phyloP scores from a whole-genome alignment of 768 basidiomycete species.

The Pulveroboletus ravenelii region DNA sequence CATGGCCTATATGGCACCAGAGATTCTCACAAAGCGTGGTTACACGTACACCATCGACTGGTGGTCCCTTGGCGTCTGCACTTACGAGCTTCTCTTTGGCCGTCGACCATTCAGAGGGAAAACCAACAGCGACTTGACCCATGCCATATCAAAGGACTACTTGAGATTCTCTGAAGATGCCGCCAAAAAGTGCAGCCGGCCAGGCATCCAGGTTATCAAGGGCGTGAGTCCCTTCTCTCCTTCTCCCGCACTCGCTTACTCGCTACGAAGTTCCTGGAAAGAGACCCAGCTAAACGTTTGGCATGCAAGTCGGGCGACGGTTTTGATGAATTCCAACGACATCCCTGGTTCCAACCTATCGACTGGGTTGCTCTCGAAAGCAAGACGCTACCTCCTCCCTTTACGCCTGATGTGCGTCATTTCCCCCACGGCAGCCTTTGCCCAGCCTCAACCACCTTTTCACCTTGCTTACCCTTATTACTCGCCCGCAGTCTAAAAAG shows the following conservation, averaged over 20 bases:
- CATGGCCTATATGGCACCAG: conserved; percentile 98
- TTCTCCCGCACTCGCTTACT: conserved; percentile 12
- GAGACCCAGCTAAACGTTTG: conserved; percentile 75
- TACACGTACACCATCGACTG: conserved; percentile 94
- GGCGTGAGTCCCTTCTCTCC: conserved; percentile 49
- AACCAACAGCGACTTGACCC: conserved; percentile 88
- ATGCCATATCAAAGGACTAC: conserved; percentile 85
- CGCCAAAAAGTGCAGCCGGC: conserved; percentile 67
- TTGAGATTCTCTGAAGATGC: conserved; percentile 90
- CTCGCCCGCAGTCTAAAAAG: conserved; percentile 78
- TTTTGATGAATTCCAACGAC: conserved; percentile 68
- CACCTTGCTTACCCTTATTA: conserved; percentile 1
- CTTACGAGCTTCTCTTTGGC: conserved; percentile 89
- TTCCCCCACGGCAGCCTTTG: background rate
- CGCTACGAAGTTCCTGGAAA: conserved; percentile 69
- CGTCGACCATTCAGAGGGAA: conserved; percentile 90
- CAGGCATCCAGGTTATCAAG: conserved; percentile 75
- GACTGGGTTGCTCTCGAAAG: conserved; percentile 85
- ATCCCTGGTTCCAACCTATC: conserved; percentile 84
- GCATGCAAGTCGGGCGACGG: conserved; percentile 83
- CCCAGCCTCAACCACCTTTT: background rate
- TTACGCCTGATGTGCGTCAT: conserved; percentile 76
- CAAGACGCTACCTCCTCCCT: conserved; percentile 74
- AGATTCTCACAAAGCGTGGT: conserved; percentile 87
- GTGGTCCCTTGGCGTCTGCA: conserved; percentile 95